Conservation (phyloP, 2,329 filamentous ascomycete genomes). For the Talaromyces albobiverticillius region DNA sequence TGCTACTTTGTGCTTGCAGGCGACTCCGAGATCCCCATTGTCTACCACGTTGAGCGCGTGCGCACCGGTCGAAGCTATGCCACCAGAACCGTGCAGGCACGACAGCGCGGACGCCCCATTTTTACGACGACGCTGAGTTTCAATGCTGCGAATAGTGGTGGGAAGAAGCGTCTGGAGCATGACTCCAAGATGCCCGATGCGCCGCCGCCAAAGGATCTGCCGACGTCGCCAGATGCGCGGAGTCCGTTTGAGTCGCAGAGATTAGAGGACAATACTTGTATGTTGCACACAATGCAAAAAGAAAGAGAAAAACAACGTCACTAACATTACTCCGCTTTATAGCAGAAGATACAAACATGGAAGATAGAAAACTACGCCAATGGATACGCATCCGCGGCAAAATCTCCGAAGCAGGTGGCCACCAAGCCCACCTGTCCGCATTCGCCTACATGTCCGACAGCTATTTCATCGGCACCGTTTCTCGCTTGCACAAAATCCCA, state of each 20-base stretch:
- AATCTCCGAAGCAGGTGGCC: slow-evolving; percentile 71
- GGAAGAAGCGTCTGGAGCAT: slow-evolving; percentile 62
- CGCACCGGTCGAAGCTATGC: slow-evolving; percentile 86
- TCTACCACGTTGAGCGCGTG: slow-evolving; percentile 93
- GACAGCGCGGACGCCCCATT: slow-evolving; percentile 83
- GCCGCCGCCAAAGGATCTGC: slow-evolving; percentile 40
- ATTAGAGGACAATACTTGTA: slow-evolving; percentile 8
- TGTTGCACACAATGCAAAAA: not conserved
- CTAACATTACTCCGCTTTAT: slow-evolving; percentile 11
- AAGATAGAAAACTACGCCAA: slow-evolving; percentile 66
- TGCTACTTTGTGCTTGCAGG: slow-evolving; percentile 98
- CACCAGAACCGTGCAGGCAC: slow-evolving; percentile 92
- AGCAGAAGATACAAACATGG: slow-evolving; percentile 50
- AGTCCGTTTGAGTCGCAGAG: slow-evolving; percentile 4
- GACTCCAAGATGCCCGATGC: slow-evolving; percentile 58
- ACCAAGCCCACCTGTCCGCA: slow-evolving; percentile 78
- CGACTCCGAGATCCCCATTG: slow-evolving; percentile 75
- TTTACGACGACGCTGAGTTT: slow-evolving; percentile 96
- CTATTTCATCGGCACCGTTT: slow-evolving; percentile 88
- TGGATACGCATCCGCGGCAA: slow-evolving; percentile 52
- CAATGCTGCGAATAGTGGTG: slow-evolving; percentile 58
- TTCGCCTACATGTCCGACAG: slow-evolving; percentile 91
- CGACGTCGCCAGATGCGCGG: not conserved
- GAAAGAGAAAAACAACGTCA: not conserved
- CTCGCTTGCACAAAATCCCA: slow-evolving; percentile 76